These are phyloP conservation scores for Ceratobasidium sp. DNA, from an alignment of 1,284 basidiomycete species.

Conservation along the genomic window DNA sequence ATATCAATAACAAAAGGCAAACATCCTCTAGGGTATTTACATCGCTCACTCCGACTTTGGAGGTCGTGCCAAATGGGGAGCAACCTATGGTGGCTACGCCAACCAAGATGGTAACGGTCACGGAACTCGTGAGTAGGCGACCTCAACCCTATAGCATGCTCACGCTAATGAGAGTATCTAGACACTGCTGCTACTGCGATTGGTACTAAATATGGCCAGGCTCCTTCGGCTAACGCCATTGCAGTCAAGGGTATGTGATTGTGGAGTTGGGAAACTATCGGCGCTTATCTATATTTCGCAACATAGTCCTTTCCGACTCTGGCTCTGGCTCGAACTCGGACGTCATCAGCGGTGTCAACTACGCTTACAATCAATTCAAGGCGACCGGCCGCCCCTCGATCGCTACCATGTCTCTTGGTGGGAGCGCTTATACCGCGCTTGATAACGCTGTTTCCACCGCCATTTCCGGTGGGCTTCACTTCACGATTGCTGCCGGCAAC, in stretches of 20 bases:
- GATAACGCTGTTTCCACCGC: slow-evolving; percentile 56
- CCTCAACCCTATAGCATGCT: too few species aligned
- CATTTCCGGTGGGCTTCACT: slow-evolving; percentile 88
- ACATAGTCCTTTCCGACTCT: slow-evolving; percentile 84
- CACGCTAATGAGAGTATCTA: too few species aligned
- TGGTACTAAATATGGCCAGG: slow-evolving; percentile 86
- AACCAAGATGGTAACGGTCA: slow-evolving; percentile 44
- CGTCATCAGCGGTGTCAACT: slow-evolving; percentile 82
- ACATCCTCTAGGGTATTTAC: slow-evolving; percentile 48
- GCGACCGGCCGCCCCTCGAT: slow-evolving; percentile 39
- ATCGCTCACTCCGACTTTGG: slow-evolving; percentile 38
- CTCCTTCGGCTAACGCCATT: slow-evolving; percentile 91
- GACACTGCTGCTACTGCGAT: slow-evolving; percentile 60
- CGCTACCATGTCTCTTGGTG: slow-evolving; percentile 49
- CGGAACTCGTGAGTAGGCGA: slow-evolving; percentile 28
- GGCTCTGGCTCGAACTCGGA: slow-evolving; percentile 96
- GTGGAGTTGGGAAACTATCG: not conserved
- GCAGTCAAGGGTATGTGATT: slow-evolving; percentile 81
- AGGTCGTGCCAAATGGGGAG: slow-evolving; percentile 47
- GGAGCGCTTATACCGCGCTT: slow-evolving; percentile 44
- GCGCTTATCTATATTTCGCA: not conserved
- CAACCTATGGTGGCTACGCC: slow-evolving; percentile 1
- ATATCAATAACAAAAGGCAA: not conserved
- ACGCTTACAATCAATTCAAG: slow-evolving; percentile 73
- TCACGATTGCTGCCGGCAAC: slow-evolving; percentile 92